Evolutionary conservation across 164 flowering plant species (phyloP), one percentile per base, ranked within the genome.

Genomic region (Liriodendron chinense): DNA sequence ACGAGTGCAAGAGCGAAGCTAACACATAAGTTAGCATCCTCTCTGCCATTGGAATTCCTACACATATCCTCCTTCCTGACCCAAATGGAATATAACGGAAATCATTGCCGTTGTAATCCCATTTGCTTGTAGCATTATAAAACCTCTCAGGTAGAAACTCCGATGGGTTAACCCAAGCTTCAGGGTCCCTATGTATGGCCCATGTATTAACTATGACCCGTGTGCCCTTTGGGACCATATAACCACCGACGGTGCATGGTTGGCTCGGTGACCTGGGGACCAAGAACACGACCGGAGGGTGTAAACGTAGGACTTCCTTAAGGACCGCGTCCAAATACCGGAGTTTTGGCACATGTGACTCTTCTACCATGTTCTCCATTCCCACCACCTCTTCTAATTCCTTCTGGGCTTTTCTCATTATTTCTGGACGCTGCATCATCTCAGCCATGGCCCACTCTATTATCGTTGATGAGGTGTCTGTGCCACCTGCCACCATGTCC

Each of bases 241-340:
- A 85, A 1, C 83, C 83, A 1, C 34, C 43, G 12, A 83, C 53
- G 22, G 26, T 74, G 66, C 75, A 77, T 21, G 43, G 65, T 34
- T 75, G 79, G 0, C 14, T 80, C 3, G 82, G 74, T 78, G 80
- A 77, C 47, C 85, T 67, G 6, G 88, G 84, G 47, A 82, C 71
- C 18, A 82, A 43, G 3, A 88, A 23, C 21, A 88, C 85, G 0
- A 61, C 82, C 1, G 85, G 85, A 47, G 85, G 88, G 75, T 84
- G 84, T 2, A 83, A 76, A 72, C 87, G 82, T 16, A 86, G 24
- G 18, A 79, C 65, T 76, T 85, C 89, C 65, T 65, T 73, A 10
- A 73, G n/a, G n/a, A 65, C 76, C 47, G 23, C 34, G 2, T 74
- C 50, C n/a, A 74, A 43, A 20, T 50, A 74, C 1, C 18, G 18